Conservation (phyloP, 2,329 filamentous ascomycete genomes). For the Colletotrichum tabaci region DNA sequence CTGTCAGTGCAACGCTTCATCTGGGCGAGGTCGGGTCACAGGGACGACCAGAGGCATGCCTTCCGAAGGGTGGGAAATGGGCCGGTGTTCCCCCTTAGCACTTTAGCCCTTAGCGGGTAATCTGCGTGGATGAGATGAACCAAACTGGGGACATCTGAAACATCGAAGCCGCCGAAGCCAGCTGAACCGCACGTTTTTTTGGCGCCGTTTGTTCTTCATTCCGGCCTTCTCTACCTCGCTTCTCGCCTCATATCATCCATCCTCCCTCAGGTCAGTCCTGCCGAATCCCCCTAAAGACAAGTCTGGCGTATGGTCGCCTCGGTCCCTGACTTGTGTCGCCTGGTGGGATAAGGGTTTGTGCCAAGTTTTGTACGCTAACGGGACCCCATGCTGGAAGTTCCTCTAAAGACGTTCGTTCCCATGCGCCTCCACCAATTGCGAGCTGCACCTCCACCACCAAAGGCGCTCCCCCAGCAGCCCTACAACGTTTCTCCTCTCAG, state of each 20-base stretch:
- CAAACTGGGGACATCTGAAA: constrained; percentile 24
- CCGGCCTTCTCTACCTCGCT: constrained; percentile 12
- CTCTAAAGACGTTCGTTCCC: constrained; percentile 14
- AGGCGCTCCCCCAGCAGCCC: constrained; percentile 29
- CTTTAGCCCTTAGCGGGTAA: not conserved
- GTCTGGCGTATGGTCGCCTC: not conserved
- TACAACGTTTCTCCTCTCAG: constrained; percentile 33
- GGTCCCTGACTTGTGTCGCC: constrained; percentile 17
- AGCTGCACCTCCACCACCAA: constrained; percentile 22
- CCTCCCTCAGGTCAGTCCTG: constrained; percentile 27
- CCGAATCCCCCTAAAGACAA: constrained; percentile 23
- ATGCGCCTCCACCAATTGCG: constrained; percentile 22
- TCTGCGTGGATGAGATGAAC: not conserved
- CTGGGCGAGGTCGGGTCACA: constrained; percentile 32
- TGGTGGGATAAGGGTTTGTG: not conserved
- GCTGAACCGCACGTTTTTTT: constrained; percentile 7
- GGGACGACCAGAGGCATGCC: constrained; percentile 31
- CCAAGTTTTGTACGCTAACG: not conserved
- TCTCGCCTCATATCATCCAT: not conserved
- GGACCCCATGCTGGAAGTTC: constrained; percentile 14
- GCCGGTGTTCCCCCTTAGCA: not conserved
- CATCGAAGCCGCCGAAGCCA: constrained; percentile 24
- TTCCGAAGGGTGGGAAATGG: constrained; percentile 19
- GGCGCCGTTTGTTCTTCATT: constrained; percentile 7
- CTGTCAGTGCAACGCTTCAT: constrained; percentile 34